These are phyloP conservation scores for Phytophthora aleatoria DNA, from an alignment of 352 stramenopile species.

Conservation along the genomic window DNA sequence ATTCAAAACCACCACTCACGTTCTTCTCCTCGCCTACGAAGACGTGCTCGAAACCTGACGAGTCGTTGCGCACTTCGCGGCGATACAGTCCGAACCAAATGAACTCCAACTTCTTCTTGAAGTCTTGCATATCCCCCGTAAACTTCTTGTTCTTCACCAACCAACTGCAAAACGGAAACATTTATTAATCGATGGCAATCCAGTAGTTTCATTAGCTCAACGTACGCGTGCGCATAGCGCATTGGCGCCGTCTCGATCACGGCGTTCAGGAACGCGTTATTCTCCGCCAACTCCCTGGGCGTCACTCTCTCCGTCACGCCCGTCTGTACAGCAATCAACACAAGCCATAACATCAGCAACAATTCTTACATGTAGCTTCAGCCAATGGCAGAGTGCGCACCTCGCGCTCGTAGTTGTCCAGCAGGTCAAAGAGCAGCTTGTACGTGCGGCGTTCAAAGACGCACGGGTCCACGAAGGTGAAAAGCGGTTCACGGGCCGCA, in stretches of 20 bases:
- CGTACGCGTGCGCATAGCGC: conserved; percentile 93
- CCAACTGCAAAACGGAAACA: conserved; percentile 48
- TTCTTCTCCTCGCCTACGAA: conserved; percentile 97
- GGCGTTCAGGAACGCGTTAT: conserved; percentile 91
- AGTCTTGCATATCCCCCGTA: conserved; percentile 63
- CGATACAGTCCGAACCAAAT: conserved; percentile 97
- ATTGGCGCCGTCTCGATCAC: conserved; percentile 93
- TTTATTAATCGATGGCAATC: neutral
- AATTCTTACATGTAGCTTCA: neutral
- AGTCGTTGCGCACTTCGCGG: conserved; percentile 87
- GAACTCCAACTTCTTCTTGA: conserved; percentile 92
- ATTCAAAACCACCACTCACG: conserved; percentile 35
- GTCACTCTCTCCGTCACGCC: conserved; percentile 90
- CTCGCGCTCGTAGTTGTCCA: conserved; percentile 90
- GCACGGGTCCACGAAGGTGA: conserved; percentile 86
- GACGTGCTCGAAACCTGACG: conserved; percentile 96
- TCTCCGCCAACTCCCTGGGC: conserved; percentile 88
- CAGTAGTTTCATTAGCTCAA: conserved; percentile 4
- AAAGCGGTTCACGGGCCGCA: conserved; percentile 88
- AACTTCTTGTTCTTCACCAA: conserved; percentile 89
- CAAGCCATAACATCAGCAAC: conserved; percentile 4
- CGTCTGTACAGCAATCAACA: conserved; percentile 42
- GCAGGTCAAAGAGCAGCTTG: conserved; percentile 88
- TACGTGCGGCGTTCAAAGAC: conserved; percentile 92
- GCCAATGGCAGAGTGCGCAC: conserved; percentile 29